Conservation (phyloP, 306 rosid species). For the Quercus berberidifolia region DNA sequence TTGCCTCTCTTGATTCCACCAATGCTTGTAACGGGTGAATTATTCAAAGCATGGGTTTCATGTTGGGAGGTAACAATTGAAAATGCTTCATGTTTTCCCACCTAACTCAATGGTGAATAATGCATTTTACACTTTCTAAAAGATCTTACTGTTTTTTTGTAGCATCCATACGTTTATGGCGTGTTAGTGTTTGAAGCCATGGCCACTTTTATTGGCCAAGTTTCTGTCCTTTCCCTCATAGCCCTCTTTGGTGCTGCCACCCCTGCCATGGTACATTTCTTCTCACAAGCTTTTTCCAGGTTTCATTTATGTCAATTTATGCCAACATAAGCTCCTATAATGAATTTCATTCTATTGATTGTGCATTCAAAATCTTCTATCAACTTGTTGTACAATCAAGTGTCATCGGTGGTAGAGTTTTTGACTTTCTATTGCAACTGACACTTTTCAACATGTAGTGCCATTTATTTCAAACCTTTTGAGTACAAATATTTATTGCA, state of each 20-base stretch:
- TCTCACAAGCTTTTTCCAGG: conserved; percentile 17
- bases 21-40: conserved; percentile 86
- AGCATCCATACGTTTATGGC: conserved; percentile 91
- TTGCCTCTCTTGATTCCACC: conserved; percentile 95
- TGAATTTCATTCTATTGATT: background rate
- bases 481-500: too few relatives aligned
- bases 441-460: too few relatives aligned
- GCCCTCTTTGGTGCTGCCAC: conserved; percentile 92
- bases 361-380: background rate
- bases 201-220: conserved; percentile 90
- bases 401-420: background rate
- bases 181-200: conserved; percentile 88
- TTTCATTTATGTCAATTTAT: conserved; percentile 22
- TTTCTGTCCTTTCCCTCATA: conserved; percentile 88
- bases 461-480: too few relatives aligned
- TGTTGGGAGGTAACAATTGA: conserved; percentile 67
- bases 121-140: background rate
- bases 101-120: background rate
- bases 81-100: background rate
- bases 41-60: conserved; percentile 90
- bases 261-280: conserved; percentile 74
- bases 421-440: background rate
- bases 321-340: background rate
- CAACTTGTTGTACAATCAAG: background rate
- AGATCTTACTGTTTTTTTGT: conserved; percentile 35